Evolutionary conservation across 352 stramenopile genomes (phyloP), one percentile per base, ranked within the genome.

Genomic region (Globisporangium mamillatum): DNA sequence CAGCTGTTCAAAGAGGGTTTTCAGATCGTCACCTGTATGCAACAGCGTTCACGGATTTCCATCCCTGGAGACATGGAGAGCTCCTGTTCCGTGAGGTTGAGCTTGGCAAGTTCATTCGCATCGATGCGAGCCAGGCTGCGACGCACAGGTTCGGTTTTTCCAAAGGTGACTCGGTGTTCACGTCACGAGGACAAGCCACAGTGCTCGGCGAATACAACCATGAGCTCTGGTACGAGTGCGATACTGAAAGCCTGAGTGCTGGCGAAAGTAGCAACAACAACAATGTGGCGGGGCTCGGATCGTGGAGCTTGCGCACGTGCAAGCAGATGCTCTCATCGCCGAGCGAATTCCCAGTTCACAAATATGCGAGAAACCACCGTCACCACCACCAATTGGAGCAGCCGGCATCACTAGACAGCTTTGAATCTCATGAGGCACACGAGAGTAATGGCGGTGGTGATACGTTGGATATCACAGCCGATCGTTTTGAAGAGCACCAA

Each of bases 141-240:
- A 75, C 69, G 0, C 58, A 72, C 16, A 68, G 69, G 4, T 92
- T 88, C 46, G 79, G 84, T 0, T 44, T 93, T 4, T 63, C 68
- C 1, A 57, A 32, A 20, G 79, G 84, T 1, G 87, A 95, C 53
- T 71, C 73, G 1, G 72, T 93, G 6, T 91, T 92, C 63, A 92
- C 76, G 1, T 69, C 74, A 8, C 84, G 81, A 52, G 84, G 85
- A 10, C 77, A 87, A 58, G 90, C 77, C 18, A 72, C 76, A n/a
- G 75, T 91, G 3, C 62, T 94, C 10, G 86, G 86, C 0, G 78
- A 82, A 12, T 77, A 75, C 57, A 76, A 88, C 6, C 80, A 94
- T 66, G 76, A 87, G 34, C 71, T 94, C 38, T 94, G 82, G 82
- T 92, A 89, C 48, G 84, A 92, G 71, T 53, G 74, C 10, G 69